Evolutionary conservation across 2,329 filamentous ascomycete species (phyloP).

Genomic region (Hymenoscyphus scutula): DNA sequence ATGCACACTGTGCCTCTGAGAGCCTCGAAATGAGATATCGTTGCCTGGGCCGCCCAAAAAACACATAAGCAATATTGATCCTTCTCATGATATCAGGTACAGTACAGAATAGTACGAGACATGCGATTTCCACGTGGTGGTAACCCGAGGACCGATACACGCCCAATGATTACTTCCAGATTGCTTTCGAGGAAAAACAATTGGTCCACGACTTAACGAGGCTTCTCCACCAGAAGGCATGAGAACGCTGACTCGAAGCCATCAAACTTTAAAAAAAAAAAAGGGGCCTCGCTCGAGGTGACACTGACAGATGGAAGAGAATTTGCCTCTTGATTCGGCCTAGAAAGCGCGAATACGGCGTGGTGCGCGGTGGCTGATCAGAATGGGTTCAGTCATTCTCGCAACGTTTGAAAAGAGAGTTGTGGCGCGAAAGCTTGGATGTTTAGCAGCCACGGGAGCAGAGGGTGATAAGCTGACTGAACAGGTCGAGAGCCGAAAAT

Average conservation of each 20-base stretch:
- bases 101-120: background rate
- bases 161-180: background rate
- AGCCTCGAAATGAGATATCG: background rate
- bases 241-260: background rate
- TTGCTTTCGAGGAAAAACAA: background rate
- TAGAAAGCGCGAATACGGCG: background rate
- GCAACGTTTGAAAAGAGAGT: slow-evolving; percentile 4
- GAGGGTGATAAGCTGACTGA: background rate
- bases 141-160: background rate
- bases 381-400: background rate
- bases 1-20: background rate
- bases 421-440: background rate
- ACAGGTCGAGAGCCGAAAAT: background rate
- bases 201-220: background rate
- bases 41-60: background rate
- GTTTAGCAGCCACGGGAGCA: background rate
- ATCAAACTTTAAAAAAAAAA: background rate
- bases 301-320: background rate
- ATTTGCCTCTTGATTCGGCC: background rate
- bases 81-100: background rate
- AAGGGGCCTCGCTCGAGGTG: background rate
- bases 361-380: background rate
- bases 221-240: background rate
- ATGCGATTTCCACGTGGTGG: background rate
- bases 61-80: slow-evolving; percentile 1